Evolutionary conservation across 163 green algal species (phyloP), one percentile per base, ranked within the genome.

Genomic region (Trebouxiophyceae sp.): DNA sequence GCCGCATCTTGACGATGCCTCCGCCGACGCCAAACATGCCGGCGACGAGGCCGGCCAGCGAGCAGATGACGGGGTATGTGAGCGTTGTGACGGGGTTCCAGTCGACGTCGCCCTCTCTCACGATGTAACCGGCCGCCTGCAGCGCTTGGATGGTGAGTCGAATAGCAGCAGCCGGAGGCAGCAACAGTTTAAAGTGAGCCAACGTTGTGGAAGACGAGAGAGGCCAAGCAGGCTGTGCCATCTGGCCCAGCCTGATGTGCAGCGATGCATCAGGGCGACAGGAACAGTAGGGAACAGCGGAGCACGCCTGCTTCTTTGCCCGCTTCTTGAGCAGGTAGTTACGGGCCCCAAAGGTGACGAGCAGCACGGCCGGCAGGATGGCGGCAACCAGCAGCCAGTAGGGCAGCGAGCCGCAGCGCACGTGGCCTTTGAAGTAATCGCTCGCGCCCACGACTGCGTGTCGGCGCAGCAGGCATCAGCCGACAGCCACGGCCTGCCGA

Each of bases 21-120:
- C 74, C 74, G 8, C 71, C 76, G 7, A 91, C 73, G 46, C 84
- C 85, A 83, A 91, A 91, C 60, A 83, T 67, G 44, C 81, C 82
- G 0, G 85, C 85, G 2, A 81, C 61, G 12, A 91, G 58, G 8
- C 85, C 85, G 5, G 85, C 85, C 29, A 82, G 60, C 28, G 71
- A 78, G 71, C 74, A 88, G 32, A 89, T 45, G 31, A 63, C 26
- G 0, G 84, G 84, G 72, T 84, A 91, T 27, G 84, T 34, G 5
- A 89, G 19, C 5, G 74, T 86, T 54, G 71, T 81, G 12, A 27
- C 29, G 30, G 45, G 3, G 23, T 24, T 74, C 72, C 69, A 80
- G 2, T 47, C 32, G 31, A 81, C 57, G 33, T 81, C 70, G 33
- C 67, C 77, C 27, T 77, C 72, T 3, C 16, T 33, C 60, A 55